Base-by-base conservation (phyloP, 345 rosid genomes). In the Linum trigynum region DNA sequence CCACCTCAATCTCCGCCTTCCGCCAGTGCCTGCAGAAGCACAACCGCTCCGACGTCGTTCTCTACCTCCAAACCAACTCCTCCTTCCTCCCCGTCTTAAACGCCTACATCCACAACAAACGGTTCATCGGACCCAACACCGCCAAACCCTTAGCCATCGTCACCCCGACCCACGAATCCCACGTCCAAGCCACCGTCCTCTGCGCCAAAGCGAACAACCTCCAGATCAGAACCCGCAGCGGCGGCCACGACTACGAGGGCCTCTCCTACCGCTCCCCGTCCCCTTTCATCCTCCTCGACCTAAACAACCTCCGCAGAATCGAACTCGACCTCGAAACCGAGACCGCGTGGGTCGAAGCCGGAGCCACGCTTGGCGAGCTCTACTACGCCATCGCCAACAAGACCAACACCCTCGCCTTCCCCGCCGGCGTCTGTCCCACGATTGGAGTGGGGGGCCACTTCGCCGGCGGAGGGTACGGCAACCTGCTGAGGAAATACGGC, bases 201-300 rank as follows among this genome's bases (percentile, higher is more conserved):
- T 61, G 64, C 10, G 32, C 64, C 50, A 39, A 17, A 5, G 7
- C 9, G 3, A n/a, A 40, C 35, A 23, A 10, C 42, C 39, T 61
- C 4, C 64, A 61, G 50, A 39, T 61, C 42, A 61, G 41, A 39
- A 61, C 41, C 50, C 64, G 64, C 16, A 61, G 64, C 50, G 64
- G 64, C 50, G 64, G 64, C 48, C 64, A 61, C 32, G 64, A 61
- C 17, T 61, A 38, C 64, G 64, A 61, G 23, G 64, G 64, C 64
- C 39, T 39, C 17, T 61, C 64, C 2, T 61, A 61, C 64, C 32
- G 17, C 2, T 61, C 64, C 6, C 42, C 39, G 4, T 41, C 41
- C 6, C 64, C 64, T 2, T 61, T 61, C 35, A 5, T 61, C 35
- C 32, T 61, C 50, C 64, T 61, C 16, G 64, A 61, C 50, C 8